phyloP scores from a whole-genome alignment of 129 eudicot species.

The Ambrosia artemisiifolia region DNA sequence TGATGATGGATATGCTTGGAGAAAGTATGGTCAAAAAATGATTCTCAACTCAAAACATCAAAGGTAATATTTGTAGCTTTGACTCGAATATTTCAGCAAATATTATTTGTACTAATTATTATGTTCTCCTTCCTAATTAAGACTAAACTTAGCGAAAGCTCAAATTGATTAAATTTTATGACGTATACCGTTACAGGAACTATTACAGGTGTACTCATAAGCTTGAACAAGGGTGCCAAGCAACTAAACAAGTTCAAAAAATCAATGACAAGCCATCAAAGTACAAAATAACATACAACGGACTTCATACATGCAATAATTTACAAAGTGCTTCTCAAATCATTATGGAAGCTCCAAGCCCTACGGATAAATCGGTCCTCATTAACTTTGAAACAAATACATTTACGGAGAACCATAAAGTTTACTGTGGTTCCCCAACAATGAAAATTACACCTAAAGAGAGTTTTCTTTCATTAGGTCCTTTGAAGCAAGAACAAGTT shows the following conservation, averaged over 20 bases:
- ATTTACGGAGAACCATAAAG: background rate
- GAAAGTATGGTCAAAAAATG: slow-evolving; percentile 71
- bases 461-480: background rate
- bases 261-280: slow-evolving; percentile 31
- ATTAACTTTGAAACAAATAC: background rate
- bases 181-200: slow-evolving; percentile 26
- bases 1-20: slow-evolving; percentile 74
- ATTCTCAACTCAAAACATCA: slow-evolving; percentile 50
- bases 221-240: slow-evolving; percentile 51
- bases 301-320: slow-evolving; percentile 45
- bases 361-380: slow-evolving; percentile 7
- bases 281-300: slow-evolving; percentile 44
- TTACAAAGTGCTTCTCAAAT: slow-evolving; percentile 23
- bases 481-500: background rate
- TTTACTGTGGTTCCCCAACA: background rate
- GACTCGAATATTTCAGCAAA: background rate
- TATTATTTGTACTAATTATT: background rate
- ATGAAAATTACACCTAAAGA: background rate
- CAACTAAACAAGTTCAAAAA: slow-evolving; percentile 55
- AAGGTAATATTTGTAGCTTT: slow-evolving; percentile 32
- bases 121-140: background rate
- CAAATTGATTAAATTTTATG: background rate
- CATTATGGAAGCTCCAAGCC: slow-evolving; percentile 23
- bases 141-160: background rate
- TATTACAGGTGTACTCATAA: slow-evolving; percentile 72